phyloP scores from a whole-genome alignment of 2,329 filamentous ascomycete species.

The Venturiaceae sp. region DNA sequence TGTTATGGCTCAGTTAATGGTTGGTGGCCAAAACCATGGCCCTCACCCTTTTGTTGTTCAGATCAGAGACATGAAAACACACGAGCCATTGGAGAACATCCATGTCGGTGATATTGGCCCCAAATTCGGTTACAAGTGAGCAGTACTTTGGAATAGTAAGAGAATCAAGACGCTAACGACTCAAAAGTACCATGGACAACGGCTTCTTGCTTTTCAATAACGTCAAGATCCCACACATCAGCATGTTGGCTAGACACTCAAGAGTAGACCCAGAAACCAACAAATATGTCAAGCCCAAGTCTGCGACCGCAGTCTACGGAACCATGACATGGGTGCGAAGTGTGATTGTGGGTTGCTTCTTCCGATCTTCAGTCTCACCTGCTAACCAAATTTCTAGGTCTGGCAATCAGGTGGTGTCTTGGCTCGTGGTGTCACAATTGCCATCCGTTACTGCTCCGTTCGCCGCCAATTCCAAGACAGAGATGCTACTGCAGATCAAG shows the following conservation, averaged over 20 bases:
- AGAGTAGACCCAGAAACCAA: constrained; percentile 57
- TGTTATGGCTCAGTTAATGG: constrained; percentile 67
- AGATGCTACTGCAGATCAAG: constrained; percentile 48
- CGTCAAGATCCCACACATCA: constrained; percentile 63
- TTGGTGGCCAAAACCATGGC: constrained; percentile 48
- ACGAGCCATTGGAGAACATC: constrained; percentile 57
- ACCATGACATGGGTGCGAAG: constrained; percentile 71
- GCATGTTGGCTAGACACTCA: constrained; percentile 55
- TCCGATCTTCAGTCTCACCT: background rate
- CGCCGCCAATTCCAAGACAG: constrained; percentile 71
- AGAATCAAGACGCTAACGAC: constrained; percentile 15
- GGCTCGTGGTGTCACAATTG: constrained; percentile 68
- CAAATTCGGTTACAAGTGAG: constrained; percentile 63
- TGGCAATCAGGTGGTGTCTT: constrained; percentile 58
- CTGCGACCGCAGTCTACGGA: constrained; percentile 61
- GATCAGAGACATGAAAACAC: constrained; percentile 60
- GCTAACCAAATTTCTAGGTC: background rate
- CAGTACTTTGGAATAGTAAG: constrained; percentile 4
- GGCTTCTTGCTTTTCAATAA: constrained; percentile 71
- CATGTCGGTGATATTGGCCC: constrained; percentile 74
- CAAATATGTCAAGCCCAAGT: constrained; percentile 57
- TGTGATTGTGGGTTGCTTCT: constrained; percentile 36
- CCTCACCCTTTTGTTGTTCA: constrained; percentile 73
- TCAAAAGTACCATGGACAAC: constrained; percentile 61
- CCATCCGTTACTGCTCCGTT: constrained; percentile 63